Conservation (phyloP, 768 basidiomycete genomes). For the Pisolithus albus region DNA sequence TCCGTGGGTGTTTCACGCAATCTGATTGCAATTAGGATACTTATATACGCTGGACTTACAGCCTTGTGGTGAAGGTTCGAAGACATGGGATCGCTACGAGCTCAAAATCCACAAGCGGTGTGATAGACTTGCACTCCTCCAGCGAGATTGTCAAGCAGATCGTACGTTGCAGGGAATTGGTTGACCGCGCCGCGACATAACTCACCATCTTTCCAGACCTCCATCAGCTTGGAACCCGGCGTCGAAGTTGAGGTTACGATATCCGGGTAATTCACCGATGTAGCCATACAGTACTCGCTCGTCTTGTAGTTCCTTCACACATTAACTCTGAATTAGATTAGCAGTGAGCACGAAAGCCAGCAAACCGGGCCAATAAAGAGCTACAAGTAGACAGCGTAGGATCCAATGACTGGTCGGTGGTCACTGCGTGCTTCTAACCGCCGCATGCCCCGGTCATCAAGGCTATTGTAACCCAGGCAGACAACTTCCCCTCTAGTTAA, state of each 20-base stretch:
- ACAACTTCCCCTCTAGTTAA: slow-evolving; percentile 62
- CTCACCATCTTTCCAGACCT: slow-evolving; percentile 54
- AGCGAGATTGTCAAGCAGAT: slow-evolving; percentile 99
- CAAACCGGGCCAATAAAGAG: not conserved
- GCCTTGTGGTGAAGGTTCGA: slow-evolving; percentile 99
- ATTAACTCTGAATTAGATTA: slow-evolving; percentile 3
- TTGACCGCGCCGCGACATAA: not conserved
- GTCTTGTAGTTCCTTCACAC: not conserved
- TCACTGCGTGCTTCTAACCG: slow-evolving; percentile 74
- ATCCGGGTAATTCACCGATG: slow-evolving; percentile 46
- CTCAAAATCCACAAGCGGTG: slow-evolving; percentile 99
- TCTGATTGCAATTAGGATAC: not conserved
- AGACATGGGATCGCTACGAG: slow-evolving; percentile 99
- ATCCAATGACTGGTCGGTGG: slow-evolving; percentile 80
- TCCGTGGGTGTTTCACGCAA: slow-evolving; percentile 52
- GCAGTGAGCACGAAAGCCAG: not conserved
- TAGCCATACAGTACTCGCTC: not conserved
- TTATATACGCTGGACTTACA: slow-evolving; percentile 24
- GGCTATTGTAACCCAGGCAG: slow-evolving; percentile 64
- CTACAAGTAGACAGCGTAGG: slow-evolving; percentile 63
- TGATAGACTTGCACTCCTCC: slow-evolving; percentile 98
- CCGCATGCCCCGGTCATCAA: slow-evolving; percentile 71
- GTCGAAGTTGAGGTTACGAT: slow-evolving; percentile 99
- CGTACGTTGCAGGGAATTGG: slow-evolving; percentile 45
- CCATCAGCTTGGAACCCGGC: slow-evolving; percentile 97